Evolutionary conservation across 2,329 filamentous ascomycete species (phyloP), one percentile per base, ranked within the genome.

Genomic region (Xylariaceae sp.): DNA sequence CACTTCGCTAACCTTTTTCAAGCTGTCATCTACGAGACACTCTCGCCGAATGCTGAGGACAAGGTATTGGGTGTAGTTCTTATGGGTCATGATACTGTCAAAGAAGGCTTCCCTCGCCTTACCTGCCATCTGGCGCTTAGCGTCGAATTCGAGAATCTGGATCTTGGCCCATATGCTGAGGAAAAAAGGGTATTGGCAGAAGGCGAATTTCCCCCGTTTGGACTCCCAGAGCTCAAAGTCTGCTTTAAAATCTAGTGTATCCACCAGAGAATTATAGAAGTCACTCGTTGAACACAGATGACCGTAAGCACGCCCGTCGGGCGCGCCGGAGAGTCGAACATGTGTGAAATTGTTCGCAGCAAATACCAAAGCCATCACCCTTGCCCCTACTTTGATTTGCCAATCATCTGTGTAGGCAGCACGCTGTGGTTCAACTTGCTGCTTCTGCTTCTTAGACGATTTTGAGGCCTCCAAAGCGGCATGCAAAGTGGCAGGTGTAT

Each of bases 141-240:
- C 87, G 63, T 96, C 90, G 55, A 94, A 79, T 57, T 95, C 89
- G 54, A 95, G 72, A 35, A 95, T 91, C 50, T 85, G 85, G 44
- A 93, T 95, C 64, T 96, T 96, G 19, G 89, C 85, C 71, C 88
- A 90, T 50, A 96, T 89, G 47, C 89, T 95, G 31, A 96, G 72
- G 52, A 95, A 83, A 56, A 95, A 94, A 0, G 90, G 89, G 55
- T 94, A 95, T 59, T 95, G 88, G 59, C 89, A 95, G 58, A 96
- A 95, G 0, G 87, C 79, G 59, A 95, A 95, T 51, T 81, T 87
- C 16, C 76, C 74, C 38, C 76, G 75, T 49, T 78, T 83, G 4
- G 79, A 76, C 59, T 95, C 89, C 90, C 90, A 96, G 9, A 80
- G 75, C 56, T 95, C 88, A 55, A 94, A 95, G 60, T 96, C 90